phyloP scores from a whole-genome alignment of 2,329 filamentous ascomycete genomes.

The Penicillium griseofulvum region DNA sequence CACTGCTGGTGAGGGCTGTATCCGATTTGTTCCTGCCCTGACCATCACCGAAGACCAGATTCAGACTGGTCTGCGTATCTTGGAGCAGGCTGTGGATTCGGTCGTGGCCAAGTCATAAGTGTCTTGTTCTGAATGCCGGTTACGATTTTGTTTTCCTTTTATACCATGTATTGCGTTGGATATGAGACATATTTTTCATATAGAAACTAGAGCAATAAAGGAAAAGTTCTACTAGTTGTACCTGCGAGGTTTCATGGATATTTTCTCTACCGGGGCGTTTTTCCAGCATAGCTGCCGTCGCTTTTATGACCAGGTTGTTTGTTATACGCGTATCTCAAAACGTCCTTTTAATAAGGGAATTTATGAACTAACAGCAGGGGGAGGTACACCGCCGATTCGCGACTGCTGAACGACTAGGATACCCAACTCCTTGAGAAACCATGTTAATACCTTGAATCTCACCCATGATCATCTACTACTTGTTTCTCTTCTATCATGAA shows the following conservation, averaged over 20 bases:
- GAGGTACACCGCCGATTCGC: no score
- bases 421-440: no score
- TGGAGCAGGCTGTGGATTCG: constrained; percentile 65
- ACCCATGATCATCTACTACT: neutral
- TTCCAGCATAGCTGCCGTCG: no score
- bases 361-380: no score
- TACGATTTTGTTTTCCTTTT: constrained; percentile 14
- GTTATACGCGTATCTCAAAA: no score
- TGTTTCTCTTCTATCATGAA: neutral
- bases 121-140: constrained; percentile 13
- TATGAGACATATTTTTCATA: constrained; percentile 5
- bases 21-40: constrained; percentile 87
- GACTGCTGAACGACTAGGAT: no score
- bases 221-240: no score
- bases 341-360: no score
- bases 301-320: no score
- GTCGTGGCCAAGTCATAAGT: constrained; percentile 46
- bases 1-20: constrained; percentile 86
- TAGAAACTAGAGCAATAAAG: constrained; percentile 11
- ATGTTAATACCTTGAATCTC: neutral
- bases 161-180: constrained; percentile 21
- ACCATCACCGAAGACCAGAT: constrained; percentile 80
- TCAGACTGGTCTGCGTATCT: constrained; percentile 68
- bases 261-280: no score
- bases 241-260: no score